Base-by-base conservation (phyloP, 2,329 filamentous ascomycete species). In the Thermoascus crustaceus region DNA sequence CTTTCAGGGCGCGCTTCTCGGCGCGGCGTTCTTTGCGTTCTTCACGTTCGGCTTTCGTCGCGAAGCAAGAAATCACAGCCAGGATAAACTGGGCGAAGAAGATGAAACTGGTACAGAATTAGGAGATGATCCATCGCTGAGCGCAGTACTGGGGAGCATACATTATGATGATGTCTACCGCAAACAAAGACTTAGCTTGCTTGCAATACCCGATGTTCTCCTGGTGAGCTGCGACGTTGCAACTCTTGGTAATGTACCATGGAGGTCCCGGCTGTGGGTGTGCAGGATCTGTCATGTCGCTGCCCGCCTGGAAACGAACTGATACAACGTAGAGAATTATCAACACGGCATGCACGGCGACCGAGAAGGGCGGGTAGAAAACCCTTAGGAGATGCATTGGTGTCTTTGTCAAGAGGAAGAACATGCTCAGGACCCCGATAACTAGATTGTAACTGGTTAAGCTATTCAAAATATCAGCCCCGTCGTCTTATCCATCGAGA, bases 211-310 rank as follows among this genome's bases (percentile, higher is more conserved):
- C 52, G 20, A 71, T 55, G 35, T 71, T 61, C 30, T 59, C 62
- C 30, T 60, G 57, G 26, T 64, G 54, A 4, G 56, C 54, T 0
- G 72, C 67, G 16, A 76, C 68, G 34, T 57, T 66, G 59, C 76
- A 80, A 45, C 60, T 71, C 55, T 78, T 78, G 34, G 72, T 72
- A 45, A 80, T 71, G 50, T 78, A 79, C 76, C 76, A 80, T 5
- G 76, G 74, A 11, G 73, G 56, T 20, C 76, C 75, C 5, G 63
- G 60, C 42, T 76, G 72, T 3, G 60, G 63, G 41, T 72, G 71
- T 2, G 59, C 46, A 1, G 71, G 68, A 48, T 80, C 76, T 40
- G 69, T 73, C 46, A 65, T 75, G 52, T 80, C 76, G 34, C 71
- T 66, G 27, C 68, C 67, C 7, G 69, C 71, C 52, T 80, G 76